Conservation (phyloP, 768 basidiomycete genomes). For the Pholiota conissans region DNA sequence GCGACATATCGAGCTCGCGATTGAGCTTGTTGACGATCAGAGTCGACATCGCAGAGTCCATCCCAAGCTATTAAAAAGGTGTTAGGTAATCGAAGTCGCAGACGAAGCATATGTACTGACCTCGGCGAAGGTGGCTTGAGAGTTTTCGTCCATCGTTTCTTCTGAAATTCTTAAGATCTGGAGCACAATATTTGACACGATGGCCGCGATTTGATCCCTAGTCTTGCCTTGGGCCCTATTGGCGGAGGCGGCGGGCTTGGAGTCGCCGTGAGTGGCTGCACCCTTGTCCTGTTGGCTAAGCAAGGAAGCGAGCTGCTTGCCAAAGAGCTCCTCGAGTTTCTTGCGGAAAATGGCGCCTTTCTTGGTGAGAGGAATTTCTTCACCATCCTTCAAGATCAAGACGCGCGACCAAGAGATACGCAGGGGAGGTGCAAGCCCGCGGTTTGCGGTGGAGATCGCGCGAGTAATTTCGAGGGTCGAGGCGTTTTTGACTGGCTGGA, state of each 20-base stretch:
- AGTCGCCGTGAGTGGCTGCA: slow-evolving; percentile 8
- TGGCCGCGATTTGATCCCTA: slow-evolving; percentile 20
- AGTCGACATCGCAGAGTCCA: slow-evolving; percentile 34
- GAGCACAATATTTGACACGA: slow-evolving; percentile 24
- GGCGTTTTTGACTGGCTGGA: slow-evolving; percentile 22
- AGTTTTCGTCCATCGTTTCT: slow-evolving; percentile 24
- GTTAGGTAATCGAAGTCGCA: background rate
- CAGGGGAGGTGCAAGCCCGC: slow-evolving; percentile 31
- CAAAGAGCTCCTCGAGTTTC: slow-evolving; percentile 30
- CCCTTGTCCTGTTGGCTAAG: slow-evolving; percentile 18
- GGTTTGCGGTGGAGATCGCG: slow-evolving; percentile 27
- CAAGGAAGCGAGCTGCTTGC: slow-evolving; percentile 19
- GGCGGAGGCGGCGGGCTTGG: slow-evolving; percentile 5
- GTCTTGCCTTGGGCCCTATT: slow-evolving; percentile 13
- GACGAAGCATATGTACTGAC: slow-evolving; percentile 9
- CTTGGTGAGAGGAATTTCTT: slow-evolving; percentile 30
- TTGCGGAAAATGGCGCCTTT: slow-evolving; percentile 35
- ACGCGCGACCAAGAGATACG: slow-evolving; percentile 34
- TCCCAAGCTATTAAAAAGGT: slow-evolving; percentile 27
- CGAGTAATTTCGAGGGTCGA: slow-evolving; percentile 26
- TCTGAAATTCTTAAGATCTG: slow-evolving; percentile 23
- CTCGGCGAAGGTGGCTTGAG: slow-evolving; percentile 32
- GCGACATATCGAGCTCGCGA: slow-evolving; percentile 20
- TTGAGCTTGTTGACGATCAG: slow-evolving; percentile 31
- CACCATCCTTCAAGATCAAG: slow-evolving; percentile 22